Conservation (phyloP, 225 moss, liverwort and hornwort species). For the Sphagnum tenellum region DNA sequence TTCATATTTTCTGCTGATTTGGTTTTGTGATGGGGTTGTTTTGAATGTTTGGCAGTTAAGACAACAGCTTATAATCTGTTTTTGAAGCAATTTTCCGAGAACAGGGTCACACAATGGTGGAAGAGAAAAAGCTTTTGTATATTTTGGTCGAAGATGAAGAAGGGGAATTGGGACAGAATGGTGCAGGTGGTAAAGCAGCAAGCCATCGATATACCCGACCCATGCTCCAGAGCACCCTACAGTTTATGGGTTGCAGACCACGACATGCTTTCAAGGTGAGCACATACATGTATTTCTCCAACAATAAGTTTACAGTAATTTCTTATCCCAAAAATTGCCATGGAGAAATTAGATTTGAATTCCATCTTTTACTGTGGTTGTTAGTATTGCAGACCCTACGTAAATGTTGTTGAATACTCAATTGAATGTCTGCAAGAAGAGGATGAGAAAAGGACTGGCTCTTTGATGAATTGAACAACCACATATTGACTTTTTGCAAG, state of each 20-base stretch:
- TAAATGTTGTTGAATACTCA: too few species aligned
- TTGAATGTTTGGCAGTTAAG: too few species aligned
- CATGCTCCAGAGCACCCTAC: slow-evolving; percentile 75
- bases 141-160: slow-evolving; percentile 46
- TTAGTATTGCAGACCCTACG: too few species aligned
- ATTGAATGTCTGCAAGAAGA: neutral
- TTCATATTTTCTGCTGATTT: too few species aligned
- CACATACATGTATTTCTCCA: slow-evolving; percentile 3
- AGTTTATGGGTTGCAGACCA: slow-evolving; percentile 92
- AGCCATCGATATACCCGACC: slow-evolving; percentile 66
- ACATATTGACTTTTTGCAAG: neutral
- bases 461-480: neutral
- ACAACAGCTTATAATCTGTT: too few species aligned
- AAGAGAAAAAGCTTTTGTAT: slow-evolving; percentile 42
- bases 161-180: slow-evolving; percentile 20
- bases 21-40: too few species aligned
- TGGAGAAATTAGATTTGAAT: neutral
- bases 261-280: slow-evolving; percentile 76
- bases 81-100: too few species aligned
- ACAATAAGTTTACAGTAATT: neutral
- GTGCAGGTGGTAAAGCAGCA: slow-evolving; percentile 18
- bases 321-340: neutral
- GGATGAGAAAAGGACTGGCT: too few species aligned
- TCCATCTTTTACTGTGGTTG: slow-evolving; percentile 28
- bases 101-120: slow-evolving; percentile 20